Base-by-base conservation (phyloP, 192 early-diverging fungal genomes). In the Coemansia sp. region DNA sequence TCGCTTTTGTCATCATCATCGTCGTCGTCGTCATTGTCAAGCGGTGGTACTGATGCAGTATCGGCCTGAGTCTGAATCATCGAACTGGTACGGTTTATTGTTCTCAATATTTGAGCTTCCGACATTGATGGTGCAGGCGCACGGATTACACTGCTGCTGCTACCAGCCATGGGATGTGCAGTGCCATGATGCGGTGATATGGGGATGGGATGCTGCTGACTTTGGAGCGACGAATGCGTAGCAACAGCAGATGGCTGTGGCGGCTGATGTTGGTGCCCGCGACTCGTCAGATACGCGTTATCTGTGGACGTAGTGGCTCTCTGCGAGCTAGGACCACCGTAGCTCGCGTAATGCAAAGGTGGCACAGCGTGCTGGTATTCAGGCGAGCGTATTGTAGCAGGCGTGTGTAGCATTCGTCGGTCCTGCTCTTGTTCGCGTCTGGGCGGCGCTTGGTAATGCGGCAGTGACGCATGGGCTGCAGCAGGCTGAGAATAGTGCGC, bases 11-110 rank as follows among this genome's bases (percentile, higher is more conserved):
- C 33, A 36, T 36, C 61, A 17, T 39, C 54, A 19, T 60, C 61
- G 21, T 39, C 61, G 21, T 39, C 54, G 11, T 42, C 52, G 9
- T 59, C 55, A 20, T 64, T 66, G 30, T 57, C 51, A 19, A 60
- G 50, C 23, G 9, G 24, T 56, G 54, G 30, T 9, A 3, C 30
- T 25, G 25, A 31, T 22, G 32, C 54, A 2, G 14, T 17, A 46
- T 46, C 39, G 14, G 14, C 14, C 9, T 17, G 39, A 46, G 39
- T 14, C 39, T 46, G 39, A 14, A 14, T 14, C 11, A 46, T 46
- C 11, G 39, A 9, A 14, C 11, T 46, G 39, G 11, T 46, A 14
- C 39, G 14, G 39, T 46, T 0, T 29, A 25, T 54, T 50, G 42
- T 60, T 2, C 23, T 51, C 2, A 29, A 32, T 4, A 54, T 1